phyloP scores from a whole-genome alignment of 805 yeast species.

The Candida dajiaensis region DNA sequence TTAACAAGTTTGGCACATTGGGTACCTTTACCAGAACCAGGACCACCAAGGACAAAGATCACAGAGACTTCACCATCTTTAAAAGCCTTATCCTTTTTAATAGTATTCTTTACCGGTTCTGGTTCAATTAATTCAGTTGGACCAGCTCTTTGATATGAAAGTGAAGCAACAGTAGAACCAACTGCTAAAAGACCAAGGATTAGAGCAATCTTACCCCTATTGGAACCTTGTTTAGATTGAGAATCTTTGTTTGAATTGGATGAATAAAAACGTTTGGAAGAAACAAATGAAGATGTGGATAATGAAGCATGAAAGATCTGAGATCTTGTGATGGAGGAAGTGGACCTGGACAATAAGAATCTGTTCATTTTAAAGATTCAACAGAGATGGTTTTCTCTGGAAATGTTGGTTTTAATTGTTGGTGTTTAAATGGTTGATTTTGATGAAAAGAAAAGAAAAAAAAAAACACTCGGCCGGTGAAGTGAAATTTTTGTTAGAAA shows the following conservation, averaged over 20 bases:
- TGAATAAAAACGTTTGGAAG: conserved; percentile 1
- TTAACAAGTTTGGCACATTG: conserved; percentile 84
- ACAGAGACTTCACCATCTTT: conserved; percentile 66
- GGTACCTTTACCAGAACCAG: conserved; percentile 97
- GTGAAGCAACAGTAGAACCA: conserved; percentile 41
- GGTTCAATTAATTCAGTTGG: conserved; percentile 43
- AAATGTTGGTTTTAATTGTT: no score
- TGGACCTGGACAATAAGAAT: neutral
- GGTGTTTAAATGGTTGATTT: neutral
- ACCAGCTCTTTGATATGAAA: conserved; percentile 34
- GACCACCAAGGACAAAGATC: conserved; percentile 91
- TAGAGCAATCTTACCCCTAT: conserved; percentile 29
- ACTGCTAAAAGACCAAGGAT: conserved; percentile 40
- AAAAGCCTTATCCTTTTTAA: conserved; percentile 39
- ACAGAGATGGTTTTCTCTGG: no score
- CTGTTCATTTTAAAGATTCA: neutral
- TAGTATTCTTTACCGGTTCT: no score
- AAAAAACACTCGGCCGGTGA: no score
- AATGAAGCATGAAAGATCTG: neutral
- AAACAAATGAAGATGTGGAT: neutral
- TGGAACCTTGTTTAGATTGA: conserved; percentile 1
- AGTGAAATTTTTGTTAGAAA: no score
- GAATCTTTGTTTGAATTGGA: neutral
- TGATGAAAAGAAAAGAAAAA: neutral
- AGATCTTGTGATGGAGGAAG: neutral